Conservation (phyloP, 495 filamentous ascomycete genomes). For the Thozetella sp. region DNA sequence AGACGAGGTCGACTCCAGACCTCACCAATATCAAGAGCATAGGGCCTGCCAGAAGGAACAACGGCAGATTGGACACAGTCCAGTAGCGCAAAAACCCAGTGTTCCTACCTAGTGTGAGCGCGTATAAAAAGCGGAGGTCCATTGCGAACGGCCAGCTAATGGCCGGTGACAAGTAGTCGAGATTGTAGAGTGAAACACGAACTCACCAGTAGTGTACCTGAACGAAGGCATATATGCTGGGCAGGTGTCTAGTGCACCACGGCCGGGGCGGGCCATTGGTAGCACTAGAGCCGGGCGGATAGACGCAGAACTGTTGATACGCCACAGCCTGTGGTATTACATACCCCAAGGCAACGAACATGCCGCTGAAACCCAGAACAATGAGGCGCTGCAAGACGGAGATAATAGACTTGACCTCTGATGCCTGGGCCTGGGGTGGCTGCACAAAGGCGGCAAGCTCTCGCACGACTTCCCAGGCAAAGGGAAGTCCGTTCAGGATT, state of each 20-base stretch:
- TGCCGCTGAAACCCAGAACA: conserved; percentile 64
- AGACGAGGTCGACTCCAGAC: conserved; percentile 55
- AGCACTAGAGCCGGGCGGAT: conserved; percentile 14
- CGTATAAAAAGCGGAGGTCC: background rate
- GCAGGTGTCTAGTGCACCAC: conserved; percentile 74
- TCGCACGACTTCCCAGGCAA: conserved; percentile 36
- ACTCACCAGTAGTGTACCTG: conserved; percentile 87
- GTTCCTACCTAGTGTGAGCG: conserved; percentile 57
- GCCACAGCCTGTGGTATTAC: conserved; percentile 74
- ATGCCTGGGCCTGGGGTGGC: background rate
- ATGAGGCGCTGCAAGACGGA: conserved; percentile 46
- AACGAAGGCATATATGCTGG: conserved; percentile 91
- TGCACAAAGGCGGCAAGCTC: conserved; percentile 50
- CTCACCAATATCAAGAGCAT: conserved; percentile 69
- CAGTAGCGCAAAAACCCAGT: conserved; percentile 89
- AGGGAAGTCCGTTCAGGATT: conserved; percentile 73
- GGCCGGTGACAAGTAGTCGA: conserved; percentile 4
- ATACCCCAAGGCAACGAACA: conserved; percentile 65
- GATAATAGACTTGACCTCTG: conserved; percentile 11
- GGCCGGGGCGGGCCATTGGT: conserved; percentile 42
- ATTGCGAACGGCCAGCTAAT: conserved; percentile 1
- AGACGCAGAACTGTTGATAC: conserved; percentile 69
- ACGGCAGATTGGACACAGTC: conserved; percentile 81
- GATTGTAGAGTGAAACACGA: background rate
- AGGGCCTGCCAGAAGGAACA: conserved; percentile 83